Conservation (phyloP, 768 basidiomycete species). For the Punctularia strigosozonata region DNA sequence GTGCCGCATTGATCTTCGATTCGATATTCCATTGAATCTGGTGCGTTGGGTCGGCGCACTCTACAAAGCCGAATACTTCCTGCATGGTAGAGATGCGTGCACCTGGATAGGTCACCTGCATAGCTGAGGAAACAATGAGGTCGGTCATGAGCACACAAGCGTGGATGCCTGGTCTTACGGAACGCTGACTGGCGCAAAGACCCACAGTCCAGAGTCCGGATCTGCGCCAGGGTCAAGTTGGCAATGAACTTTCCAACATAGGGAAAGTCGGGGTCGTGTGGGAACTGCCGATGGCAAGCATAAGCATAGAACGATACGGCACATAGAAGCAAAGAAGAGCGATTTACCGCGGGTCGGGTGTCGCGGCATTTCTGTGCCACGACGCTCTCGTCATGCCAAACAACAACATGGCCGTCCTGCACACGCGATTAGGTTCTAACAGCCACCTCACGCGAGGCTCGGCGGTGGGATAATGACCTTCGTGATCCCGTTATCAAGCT, state of each 20-base stretch:
- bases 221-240: constrained; percentile 68
- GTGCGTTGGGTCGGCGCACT: constrained; percentile 57
- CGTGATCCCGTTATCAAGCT: constrained; percentile 71
- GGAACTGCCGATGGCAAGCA: constrained; percentile 24
- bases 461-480: constrained; percentile 27
- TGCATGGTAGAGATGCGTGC: constrained; percentile 61
- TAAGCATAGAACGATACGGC: constrained; percentile 1
- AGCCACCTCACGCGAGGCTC: background rate
- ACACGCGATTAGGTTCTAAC: background rate
- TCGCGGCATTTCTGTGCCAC: constrained; percentile 53
- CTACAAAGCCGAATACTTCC: constrained; percentile 67
- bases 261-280: constrained; percentile 50
- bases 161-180: constrained; percentile 28
- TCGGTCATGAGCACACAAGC: background rate
- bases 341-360: constrained; percentile 47
- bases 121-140: constrained; percentile 24
- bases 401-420: constrained; percentile 65
- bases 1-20: constrained; percentile 55
- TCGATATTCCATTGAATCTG: constrained; percentile 67
- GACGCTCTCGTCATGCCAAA: constrained; percentile 74
- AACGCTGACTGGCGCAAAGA: constrained; percentile 46
- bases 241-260: constrained; percentile 70
- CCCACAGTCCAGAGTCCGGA: constrained; percentile 75
- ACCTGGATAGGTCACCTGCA: constrained; percentile 55
- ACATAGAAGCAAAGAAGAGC: background rate